Conservation (phyloP, 257 asterid species). For the Ligustrum vulgare region DNA sequence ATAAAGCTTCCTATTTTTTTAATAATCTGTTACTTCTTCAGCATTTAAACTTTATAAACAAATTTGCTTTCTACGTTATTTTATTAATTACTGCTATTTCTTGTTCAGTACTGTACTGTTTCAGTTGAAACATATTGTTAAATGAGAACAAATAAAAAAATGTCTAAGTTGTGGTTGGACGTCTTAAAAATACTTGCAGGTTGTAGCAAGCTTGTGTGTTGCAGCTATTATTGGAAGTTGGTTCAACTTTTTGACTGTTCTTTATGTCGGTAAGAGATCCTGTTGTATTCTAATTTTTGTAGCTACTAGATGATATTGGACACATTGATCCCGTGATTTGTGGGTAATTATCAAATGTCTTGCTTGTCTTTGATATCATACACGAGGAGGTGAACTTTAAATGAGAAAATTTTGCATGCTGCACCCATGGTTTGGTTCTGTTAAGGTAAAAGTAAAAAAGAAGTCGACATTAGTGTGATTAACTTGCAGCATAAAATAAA, state of each 20-base stretch:
- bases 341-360: not conserved
- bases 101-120: not conserved
- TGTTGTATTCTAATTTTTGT: not conserved
- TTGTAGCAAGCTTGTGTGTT: conserved; percentile 54
- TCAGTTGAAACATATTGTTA: not conserved
- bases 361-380: not conserved
- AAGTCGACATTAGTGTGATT: too few relatives aligned
- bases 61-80: not conserved
- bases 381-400: not conserved
- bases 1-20: not conserved
- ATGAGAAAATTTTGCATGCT: too few relatives aligned
- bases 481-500: too few relatives aligned
- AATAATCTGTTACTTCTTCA: too few relatives aligned
- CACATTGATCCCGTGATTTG: not conserved
- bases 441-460: too few relatives aligned
- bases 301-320: not conserved
- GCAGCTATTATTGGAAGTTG: conserved; percentile 90
- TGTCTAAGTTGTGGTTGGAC: not conserved
- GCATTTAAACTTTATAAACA: not conserved
- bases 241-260: conserved; percentile 75
- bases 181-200: conserved; percentile 41
- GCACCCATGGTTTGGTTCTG: too few relatives aligned
- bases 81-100: not conserved
- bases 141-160: conserved; percentile 2
- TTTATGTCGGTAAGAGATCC: conserved; percentile 56